A percentile compares a stretch with the other conserved stretches of the same genome.
Evolutionary conservation across 2,329 filamentous ascomycete genomes (phyloP).

Genomic region (Aureobasidium sp.): DNA sequence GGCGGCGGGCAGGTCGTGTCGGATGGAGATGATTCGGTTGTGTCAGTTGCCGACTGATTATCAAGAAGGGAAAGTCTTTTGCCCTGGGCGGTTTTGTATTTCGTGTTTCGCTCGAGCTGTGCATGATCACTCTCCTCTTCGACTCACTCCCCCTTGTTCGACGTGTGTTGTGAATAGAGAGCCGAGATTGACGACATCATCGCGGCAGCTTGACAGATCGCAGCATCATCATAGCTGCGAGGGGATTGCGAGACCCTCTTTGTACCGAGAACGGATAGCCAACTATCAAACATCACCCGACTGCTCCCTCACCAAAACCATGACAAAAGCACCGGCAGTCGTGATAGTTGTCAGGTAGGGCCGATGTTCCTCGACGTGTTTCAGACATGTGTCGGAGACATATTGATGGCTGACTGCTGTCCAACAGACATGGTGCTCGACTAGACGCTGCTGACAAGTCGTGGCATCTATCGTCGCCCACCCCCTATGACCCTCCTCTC

Average conservation of each 20-base stretch:
- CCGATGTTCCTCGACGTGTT: not conserved
- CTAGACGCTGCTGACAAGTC: conserved; percentile 90
- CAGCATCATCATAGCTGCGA: not conserved
- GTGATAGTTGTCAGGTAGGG: conserved; percentile 42
- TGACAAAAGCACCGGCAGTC: conserved; percentile 39
- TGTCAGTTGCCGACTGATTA: not conserved
- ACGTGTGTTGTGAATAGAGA: not conserved
- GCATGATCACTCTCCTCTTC: not conserved
- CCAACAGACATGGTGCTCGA: conserved; percentile 71
- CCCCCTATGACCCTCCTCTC: conserved; percentile 89
- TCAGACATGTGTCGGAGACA: not conserved
- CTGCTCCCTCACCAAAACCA: conserved; percentile 16
- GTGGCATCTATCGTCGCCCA: conserved; percentile 88
- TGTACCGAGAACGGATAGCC: not conserved
- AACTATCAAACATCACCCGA: not conserved
- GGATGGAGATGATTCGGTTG: not conserved
- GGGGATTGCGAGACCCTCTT: not conserved
- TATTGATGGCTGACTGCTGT: conserved; percentile 15
- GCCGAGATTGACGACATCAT: not conserved
- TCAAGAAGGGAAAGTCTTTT: not conserved
- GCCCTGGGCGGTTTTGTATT: not conserved
- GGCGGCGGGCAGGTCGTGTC: not conserved
- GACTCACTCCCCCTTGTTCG: not conserved
- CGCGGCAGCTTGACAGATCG: not conserved
- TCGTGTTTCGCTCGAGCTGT: not conserved